Conservation (phyloP, 1,284 basidiomycete genomes). For the Wolfiporia cocos region DNA sequence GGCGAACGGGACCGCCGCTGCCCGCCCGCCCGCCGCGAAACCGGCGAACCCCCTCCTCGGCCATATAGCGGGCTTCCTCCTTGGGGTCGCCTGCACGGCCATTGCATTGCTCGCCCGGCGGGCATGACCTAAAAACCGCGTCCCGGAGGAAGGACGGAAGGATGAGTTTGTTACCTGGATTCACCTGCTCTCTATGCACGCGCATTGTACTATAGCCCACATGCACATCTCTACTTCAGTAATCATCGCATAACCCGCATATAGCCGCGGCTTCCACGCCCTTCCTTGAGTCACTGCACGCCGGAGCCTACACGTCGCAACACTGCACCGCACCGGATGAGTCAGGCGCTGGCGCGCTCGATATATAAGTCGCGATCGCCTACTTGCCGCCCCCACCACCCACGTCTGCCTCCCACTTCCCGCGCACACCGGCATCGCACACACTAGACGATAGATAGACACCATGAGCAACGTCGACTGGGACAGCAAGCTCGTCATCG, state of each 20-base stretch:
- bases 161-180: too few relatives aligned
- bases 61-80: slow-evolving; percentile 29
- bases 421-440: not conserved
- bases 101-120: slow-evolving; percentile 15
- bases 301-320: not conserved
- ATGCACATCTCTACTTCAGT: not conserved
- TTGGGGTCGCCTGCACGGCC: slow-evolving; percentile 26
- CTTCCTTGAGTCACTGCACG: not conserved
- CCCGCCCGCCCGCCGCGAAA: too few relatives aligned
- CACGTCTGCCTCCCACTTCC: slow-evolving; percentile 4
- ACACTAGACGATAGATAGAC: slow-evolving; percentile 7
- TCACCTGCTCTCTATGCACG: too few relatives aligned
- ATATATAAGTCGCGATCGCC: slow-evolving; percentile 16
- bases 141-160: too few relatives aligned
- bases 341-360: slow-evolving; percentile 9
- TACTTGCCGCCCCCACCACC: slow-evolving; percentile 10
- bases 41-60: too few relatives aligned
- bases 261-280: not conserved
- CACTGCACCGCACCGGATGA: not conserved
- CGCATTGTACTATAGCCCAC: not conserved
- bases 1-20: not conserved
- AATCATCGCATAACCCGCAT: too few relatives aligned
- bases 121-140: slow-evolving; percentile 10
- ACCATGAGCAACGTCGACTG: slow-evolving; percentile 45
- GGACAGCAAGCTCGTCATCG: slow-evolving; percentile 76